These are phyloP conservation scores for Geranium incanum DNA, from an alignment of 441 rosid species.

Conservation along the genomic window DNA sequence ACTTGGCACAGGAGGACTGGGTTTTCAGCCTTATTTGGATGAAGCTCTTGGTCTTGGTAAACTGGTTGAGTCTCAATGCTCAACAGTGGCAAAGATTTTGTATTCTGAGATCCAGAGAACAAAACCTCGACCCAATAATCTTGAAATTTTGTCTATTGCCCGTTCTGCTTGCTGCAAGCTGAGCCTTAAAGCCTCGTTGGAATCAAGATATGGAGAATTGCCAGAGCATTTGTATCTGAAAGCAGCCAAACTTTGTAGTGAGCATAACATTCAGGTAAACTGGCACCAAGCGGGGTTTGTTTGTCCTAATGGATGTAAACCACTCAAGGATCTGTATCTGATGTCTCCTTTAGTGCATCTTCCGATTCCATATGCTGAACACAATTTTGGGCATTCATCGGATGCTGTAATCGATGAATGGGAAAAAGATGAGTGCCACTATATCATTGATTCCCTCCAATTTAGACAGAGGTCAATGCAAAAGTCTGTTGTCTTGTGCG, in stretches of 20 bases:
- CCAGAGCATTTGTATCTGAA: slow-evolving; percentile 73
- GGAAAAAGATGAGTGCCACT: slow-evolving; percentile 87
- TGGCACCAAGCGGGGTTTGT: slow-evolving; percentile 82
- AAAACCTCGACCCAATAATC: slow-evolving; percentile 81
- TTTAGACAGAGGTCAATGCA: slow-evolving; percentile 39
- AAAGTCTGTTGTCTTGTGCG: slow-evolving; percentile 49
- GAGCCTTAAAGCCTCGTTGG: slow-evolving; percentile 67
- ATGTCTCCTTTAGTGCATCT: slow-evolving; percentile 38
- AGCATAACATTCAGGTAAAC: slow-evolving; percentile 63
- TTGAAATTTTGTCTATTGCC: slow-evolving; percentile 70
- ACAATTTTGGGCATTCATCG: slow-evolving; percentile 23
- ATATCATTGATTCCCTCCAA: slow-evolving; percentile 53
- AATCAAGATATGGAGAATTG: slow-evolving; percentile 62
- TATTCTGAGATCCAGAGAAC: slow-evolving; percentile 64
- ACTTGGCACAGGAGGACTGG: slow-evolving; percentile 28
- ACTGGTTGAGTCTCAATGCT: slow-evolving; percentile 59
- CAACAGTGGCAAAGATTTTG: slow-evolving; percentile 62
- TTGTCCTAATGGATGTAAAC: slow-evolving; percentile 80
- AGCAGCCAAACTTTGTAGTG: slow-evolving; percentile 96
- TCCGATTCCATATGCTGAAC: slow-evolving; percentile 28
- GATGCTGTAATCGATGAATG: slow-evolving; percentile 34
- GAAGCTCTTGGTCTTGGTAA: slow-evolving; percentile 40
- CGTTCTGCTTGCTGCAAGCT: slow-evolving; percentile 81
- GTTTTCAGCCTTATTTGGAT: slow-evolving; percentile 29
- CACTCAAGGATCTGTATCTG: slow-evolving; percentile 35